phyloP scores from a whole-genome alignment of 73 alveolate genomes.

The Paramecium pentaurelia region DNA sequence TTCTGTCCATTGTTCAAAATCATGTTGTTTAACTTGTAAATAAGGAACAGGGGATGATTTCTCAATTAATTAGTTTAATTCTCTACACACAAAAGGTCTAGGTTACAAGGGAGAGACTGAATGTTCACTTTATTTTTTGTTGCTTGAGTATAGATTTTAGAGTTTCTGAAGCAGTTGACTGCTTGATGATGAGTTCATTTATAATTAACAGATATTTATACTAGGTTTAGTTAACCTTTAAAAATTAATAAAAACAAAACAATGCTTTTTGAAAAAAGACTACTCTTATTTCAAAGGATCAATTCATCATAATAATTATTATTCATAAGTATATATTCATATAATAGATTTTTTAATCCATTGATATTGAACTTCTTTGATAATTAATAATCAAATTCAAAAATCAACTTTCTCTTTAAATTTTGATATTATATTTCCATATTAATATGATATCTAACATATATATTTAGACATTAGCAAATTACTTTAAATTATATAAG shows the following conservation, averaged over 20 bases:
- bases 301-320: too few relatives aligned
- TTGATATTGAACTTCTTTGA: too few relatives aligned
- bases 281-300: neutral
- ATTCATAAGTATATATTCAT: too few relatives aligned
- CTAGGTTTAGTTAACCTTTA: neutral
- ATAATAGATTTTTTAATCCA: too few relatives aligned
- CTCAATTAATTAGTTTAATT: neutral
- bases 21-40: neutral
- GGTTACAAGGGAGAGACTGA: neutral
- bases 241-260: neutral
- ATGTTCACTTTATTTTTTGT: neutral
- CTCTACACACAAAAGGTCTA: neutral
- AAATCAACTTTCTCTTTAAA: too few relatives aligned
- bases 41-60: neutral
- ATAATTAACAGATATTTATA: neutral
- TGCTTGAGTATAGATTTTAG: neutral
- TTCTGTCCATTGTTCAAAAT: neutral
- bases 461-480: too few relatives aligned
- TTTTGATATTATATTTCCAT: too few relatives aligned
- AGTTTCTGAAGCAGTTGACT: neutral
- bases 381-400: too few relatives aligned
- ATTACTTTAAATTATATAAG: too few relatives aligned
- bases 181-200: constrained; percentile 23
- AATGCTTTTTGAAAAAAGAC: neutral
- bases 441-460: too few relatives aligned